A percentile compares a stretch with the other conserved stretches of the same genome.
Conservation (phyloP, 768 basidiomycete species). For the Suillus lakei region DNA sequence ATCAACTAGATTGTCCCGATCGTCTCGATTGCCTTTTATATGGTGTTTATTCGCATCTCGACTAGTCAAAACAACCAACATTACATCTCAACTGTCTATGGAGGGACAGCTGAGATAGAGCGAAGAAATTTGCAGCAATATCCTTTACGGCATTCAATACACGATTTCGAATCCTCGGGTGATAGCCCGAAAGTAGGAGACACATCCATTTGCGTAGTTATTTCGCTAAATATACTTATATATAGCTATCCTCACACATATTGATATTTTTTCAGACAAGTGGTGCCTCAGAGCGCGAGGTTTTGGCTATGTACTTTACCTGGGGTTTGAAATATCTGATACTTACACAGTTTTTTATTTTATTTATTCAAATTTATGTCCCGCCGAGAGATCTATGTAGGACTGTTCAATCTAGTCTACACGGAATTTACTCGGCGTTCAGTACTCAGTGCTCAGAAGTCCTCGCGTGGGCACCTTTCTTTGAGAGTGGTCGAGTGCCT, state of each 20-base stretch:
- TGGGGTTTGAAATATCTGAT: not conserved
- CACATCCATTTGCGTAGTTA: not conserved
- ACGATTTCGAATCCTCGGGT: not conserved
- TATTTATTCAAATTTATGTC: not conserved
- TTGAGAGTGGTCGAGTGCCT: conserved; percentile 3
- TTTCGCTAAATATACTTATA: not conserved
- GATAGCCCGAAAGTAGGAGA: not conserved
- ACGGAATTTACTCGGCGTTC: not conserved
- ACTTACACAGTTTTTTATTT: not conserved
- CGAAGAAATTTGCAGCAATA: not conserved
- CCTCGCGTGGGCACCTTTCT: not conserved
- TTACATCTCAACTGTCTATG: not conserved
- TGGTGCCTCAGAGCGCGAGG: not conserved
- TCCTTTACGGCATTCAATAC: not conserved
- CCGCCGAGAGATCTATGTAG: not conserved
- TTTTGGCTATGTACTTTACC: not conserved
- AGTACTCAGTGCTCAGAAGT: conserved; percentile 22
- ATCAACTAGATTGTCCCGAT: not conserved
- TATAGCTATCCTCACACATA: not conserved
- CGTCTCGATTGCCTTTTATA: not conserved
- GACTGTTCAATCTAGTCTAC: not conserved
- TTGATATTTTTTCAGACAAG: not conserved
- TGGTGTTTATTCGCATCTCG: not conserved
- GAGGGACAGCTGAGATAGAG: not conserved
- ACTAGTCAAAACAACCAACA: not conserved